A percentile compares a stretch with the other conserved stretches of the same genome.
Conservation (phyloP, 768 basidiomycete genomes). For the Pisolithus albus region DNA sequence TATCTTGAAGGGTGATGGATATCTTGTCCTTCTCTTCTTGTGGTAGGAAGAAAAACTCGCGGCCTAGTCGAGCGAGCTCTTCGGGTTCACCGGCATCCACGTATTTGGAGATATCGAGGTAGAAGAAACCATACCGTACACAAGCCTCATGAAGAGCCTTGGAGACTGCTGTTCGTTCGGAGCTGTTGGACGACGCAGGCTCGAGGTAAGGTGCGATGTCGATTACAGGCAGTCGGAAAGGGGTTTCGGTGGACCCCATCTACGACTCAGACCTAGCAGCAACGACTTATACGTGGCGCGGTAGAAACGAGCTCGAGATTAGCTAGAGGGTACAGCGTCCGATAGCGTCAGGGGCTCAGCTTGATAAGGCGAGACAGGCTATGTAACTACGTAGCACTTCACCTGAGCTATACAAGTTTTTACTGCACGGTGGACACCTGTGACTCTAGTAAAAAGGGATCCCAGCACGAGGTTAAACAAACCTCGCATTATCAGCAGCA, state of each 20-base stretch:
- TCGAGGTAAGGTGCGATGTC: slow-evolving; percentile 60
- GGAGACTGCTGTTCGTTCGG: slow-evolving; percentile 39
- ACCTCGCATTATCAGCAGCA: background rate
- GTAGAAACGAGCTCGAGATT: too few relatives aligned
- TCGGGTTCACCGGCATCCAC: slow-evolving; percentile 53
- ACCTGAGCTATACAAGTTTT: too few relatives aligned
- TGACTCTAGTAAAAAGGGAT: background rate
- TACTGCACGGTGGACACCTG: too few relatives aligned
- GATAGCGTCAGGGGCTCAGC: background rate
- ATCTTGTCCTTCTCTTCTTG: slow-evolving; percentile 76
- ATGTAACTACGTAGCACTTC: too few relatives aligned
- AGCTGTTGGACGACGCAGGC: slow-evolving; percentile 21
- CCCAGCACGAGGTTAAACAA: background rate
- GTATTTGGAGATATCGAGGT: slow-evolving; percentile 63
- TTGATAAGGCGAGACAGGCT: background rate
- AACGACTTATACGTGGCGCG: background rate
- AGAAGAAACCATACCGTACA: slow-evolving; percentile 82
- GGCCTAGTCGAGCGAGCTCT: slow-evolving; percentile 56
- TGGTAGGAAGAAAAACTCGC: slow-evolving; percentile 66
- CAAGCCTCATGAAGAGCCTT: slow-evolving; percentile 68
- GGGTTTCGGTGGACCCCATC: slow-evolving; percentile 8
- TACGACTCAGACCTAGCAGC: background rate
- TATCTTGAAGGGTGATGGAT: slow-evolving; percentile 60
- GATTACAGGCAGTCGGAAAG: slow-evolving; percentile 56
- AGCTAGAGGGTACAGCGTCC: too few relatives aligned